phyloP scores from a whole-genome alignment of 2,329 filamentous ascomycete genomes.

The Rasamsonia emersonii region DNA sequence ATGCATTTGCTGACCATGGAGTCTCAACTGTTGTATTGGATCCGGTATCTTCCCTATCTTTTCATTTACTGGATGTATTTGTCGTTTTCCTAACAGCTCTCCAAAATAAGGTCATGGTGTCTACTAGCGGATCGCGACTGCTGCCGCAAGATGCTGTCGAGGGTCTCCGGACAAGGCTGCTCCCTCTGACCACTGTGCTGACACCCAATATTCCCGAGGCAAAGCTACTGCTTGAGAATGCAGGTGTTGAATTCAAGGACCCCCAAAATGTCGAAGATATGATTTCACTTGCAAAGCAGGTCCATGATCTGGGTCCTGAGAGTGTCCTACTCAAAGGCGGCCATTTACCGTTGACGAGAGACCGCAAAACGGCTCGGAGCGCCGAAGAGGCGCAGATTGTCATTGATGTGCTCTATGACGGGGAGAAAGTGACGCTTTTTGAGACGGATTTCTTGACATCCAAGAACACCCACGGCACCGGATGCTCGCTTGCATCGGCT shows the following conservation, averaged over 20 bases:
- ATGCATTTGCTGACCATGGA: slow-evolving; percentile 51
- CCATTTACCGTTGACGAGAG: slow-evolving; percentile 66
- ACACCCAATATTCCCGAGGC: slow-evolving; percentile 44
- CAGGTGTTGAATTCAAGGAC: slow-evolving; percentile 29
- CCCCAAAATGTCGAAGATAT: slow-evolving; percentile 57
- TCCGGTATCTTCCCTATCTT: slow-evolving; percentile 49
- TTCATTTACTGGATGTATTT: not conserved
- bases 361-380: slow-evolving; percentile 49
- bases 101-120: slow-evolving; percentile 68
- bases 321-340: slow-evolving; percentile 87
- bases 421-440: slow-evolving; percentile 50
- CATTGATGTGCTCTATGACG: slow-evolving; percentile 68
- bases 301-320: slow-evolving; percentile 62
- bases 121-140: slow-evolving; percentile 40
- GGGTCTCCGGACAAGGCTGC: slow-evolving; percentile 30
- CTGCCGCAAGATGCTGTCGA: slow-evolving; percentile 36
- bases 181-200: slow-evolving; percentile 37
- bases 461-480: slow-evolving; percentile 85
- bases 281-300: slow-evolving; percentile 55
- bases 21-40: slow-evolving; percentile 60
- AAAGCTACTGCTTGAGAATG: slow-evolving; percentile 34
- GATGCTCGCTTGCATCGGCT: slow-evolving; percentile 79
- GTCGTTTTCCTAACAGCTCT: too few relatives aligned
- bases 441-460: slow-evolving; percentile 64
- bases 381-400: slow-evolving; percentile 57